Conservation (phyloP, 2,329 filamentous ascomycete species). For the Xylaria digitata region DNA sequence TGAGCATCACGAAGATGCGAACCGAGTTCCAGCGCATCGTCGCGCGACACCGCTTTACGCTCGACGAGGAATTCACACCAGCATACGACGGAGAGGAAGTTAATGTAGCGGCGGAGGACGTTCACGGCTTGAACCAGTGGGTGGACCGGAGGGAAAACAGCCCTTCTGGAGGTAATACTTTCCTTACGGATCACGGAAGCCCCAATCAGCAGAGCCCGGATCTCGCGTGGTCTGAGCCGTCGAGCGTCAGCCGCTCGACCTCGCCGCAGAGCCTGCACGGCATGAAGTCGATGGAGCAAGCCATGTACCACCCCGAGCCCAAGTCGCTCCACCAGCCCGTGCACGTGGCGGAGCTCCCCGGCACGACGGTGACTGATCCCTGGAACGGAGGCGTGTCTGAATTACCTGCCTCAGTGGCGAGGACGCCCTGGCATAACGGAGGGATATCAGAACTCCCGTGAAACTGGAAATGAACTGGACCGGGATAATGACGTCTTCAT, state of each 20-base stretch:
- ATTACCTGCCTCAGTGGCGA: constrained; percentile 29
- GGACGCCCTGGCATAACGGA: constrained; percentile 17
- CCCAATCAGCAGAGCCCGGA: constrained; percentile 18
- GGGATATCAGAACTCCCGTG: constrained; percentile 31
- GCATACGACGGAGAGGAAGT: constrained; percentile 28
- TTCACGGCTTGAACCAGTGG: constrained; percentile 33
- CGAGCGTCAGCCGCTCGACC: constrained; percentile 8
- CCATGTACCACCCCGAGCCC: constrained; percentile 24
- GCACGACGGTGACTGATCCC: constrained; percentile 33
- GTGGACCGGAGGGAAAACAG: constrained; percentile 27
- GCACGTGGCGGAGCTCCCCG: constrained; percentile 32
- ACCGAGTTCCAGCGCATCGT: constrained; percentile 37
- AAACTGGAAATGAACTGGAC: background rate
- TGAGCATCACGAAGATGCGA: constrained; percentile 37
- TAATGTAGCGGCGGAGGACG: constrained; percentile 28
- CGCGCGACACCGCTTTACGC: constrained; percentile 36
- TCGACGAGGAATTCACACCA: constrained; percentile 34
- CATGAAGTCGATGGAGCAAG: constrained; percentile 28
- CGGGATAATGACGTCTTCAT: no score
- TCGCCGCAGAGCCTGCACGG: constrained; percentile 25
- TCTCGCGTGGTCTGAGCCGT: constrained; percentile 25
- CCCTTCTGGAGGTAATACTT: constrained; percentile 6
- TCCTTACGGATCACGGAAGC: constrained; percentile 23
- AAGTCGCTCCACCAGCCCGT: constrained; percentile 22
- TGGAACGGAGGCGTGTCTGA: constrained; percentile 37